Evolutionary conservation across 2,329 filamentous ascomycete genomes (phyloP), one percentile per base, ranked within the genome.

Genomic region (Ophiostoma novo-ulmi): DNA sequence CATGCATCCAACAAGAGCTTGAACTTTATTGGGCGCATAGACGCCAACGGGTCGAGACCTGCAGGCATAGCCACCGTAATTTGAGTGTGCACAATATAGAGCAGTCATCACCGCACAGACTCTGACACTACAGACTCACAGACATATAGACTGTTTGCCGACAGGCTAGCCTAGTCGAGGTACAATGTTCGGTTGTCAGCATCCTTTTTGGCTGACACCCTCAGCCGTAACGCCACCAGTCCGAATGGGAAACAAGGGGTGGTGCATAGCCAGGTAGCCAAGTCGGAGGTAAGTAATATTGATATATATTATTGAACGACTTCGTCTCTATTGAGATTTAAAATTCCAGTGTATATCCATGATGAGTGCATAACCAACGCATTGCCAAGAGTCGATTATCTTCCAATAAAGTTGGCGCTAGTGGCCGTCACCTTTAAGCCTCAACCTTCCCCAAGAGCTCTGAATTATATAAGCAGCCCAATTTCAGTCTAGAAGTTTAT

Each of bases 51-150:
- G 52, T 58, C 52, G 52, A 58, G 52, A 58, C 52, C 52, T 31
- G 52, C 52, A 58, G 22, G 52, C 52, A 58, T 58, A 58, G 52
- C 52, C 52, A 58, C 52, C 52, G 4, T 22, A 58, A 58, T 58
- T 11, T 58, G 22, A 48, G 6, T 44, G 20, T 48, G 44, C 44
- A 48, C 3, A 6, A 17, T 3, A 7, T 20, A 17, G n/a, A n/a
- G n/a, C n/a, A n/a, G n/a, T n/a, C n/a, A n/a, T n/a, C n/a, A n/a
- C n/a, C n/a, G n/a, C n/a, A n/a, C n/a, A n/a, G 8, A 41, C 39
- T 41, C 39, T 41, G 39, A n/a, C n/a, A n/a, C n/a, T 10, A 14
- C 39, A 41, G 39, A 14, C 41, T 13, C 13, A 44, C 41, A 44
- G 44, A 20, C 41, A 17, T 4, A 8, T 5, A 48, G 17, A 48